These are phyloP conservation scores for Cercospora zeina DNA, from an alignment of 2,329 filamentous ascomycete species.

Conservation along the genomic window DNA sequence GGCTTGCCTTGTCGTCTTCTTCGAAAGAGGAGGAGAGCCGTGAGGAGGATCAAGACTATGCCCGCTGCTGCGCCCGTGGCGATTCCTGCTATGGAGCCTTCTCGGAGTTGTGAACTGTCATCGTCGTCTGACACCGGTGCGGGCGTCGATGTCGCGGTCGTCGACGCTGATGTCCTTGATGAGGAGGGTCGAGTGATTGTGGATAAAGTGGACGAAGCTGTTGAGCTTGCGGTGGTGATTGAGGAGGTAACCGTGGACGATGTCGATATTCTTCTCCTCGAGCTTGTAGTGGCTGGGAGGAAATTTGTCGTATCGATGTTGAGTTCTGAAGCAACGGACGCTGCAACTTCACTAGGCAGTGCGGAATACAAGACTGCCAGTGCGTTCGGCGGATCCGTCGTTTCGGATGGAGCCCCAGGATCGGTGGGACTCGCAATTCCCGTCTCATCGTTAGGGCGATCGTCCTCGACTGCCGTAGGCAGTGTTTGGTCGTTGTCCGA, in stretches of 20 bases:
- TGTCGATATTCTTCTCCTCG: not conserved
- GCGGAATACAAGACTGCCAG: slow-evolving; percentile 18
- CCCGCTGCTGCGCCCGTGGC: slow-evolving; percentile 29
- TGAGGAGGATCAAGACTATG: slow-evolving; percentile 26
- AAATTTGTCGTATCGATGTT: slow-evolving; percentile 12
- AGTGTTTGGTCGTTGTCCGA: slow-evolving; percentile 10
- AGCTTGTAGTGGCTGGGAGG: slow-evolving; percentile 5
- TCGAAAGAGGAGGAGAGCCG: slow-evolving; percentile 22
- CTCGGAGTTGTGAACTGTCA: slow-evolving; percentile 7
- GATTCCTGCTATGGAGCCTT: slow-evolving; percentile 28
- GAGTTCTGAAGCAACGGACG: slow-evolving; percentile 18
- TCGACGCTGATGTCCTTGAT: slow-evolving; percentile 4
- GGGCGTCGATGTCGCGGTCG: slow-evolving; percentile 14
- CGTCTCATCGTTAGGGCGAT: not conserved
- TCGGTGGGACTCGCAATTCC: not conserved
- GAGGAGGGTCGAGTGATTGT: slow-evolving; percentile 16
- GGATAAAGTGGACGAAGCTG: slow-evolving; percentile 6
- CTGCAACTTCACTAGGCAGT: slow-evolving; percentile 18
- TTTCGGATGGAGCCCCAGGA: slow-evolving; percentile 4
- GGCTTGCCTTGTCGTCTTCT: slow-evolving; percentile 27
- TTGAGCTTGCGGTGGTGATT: not conserved
- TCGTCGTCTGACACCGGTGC: slow-evolving; percentile 6
- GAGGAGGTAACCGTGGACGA: slow-evolving; percentile 11
- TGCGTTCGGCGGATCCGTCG: slow-evolving; percentile 17
- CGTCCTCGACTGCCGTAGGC: not conserved